Evolutionary conservation across 2,329 filamentous ascomycete genomes (phyloP).

Genomic region (Colletotrichum viniferum): DNA sequence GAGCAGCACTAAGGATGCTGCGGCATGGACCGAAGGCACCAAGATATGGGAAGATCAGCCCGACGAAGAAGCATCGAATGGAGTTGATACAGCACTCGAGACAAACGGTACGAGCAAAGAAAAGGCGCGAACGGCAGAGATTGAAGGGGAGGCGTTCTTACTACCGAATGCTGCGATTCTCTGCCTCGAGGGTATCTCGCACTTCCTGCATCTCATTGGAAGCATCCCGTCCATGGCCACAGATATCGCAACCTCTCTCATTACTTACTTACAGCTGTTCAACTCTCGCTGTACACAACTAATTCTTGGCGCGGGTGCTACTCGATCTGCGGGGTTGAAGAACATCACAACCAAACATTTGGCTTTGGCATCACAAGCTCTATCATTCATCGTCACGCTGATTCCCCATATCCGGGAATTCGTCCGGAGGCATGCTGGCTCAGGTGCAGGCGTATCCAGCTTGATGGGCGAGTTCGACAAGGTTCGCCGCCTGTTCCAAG

Average conservation of each 20-base stretch:
- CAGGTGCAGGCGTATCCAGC: slow-evolving; percentile 54
- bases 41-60: slow-evolving; percentile 56
- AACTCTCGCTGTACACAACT: slow-evolving; percentile 96
- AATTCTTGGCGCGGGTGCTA: slow-evolving; percentile 93
- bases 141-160: slow-evolving; percentile 86
- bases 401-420: slow-evolving; percentile 93
- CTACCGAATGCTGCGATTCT: slow-evolving; percentile 83
- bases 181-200: slow-evolving; percentile 80
- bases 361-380: slow-evolving; percentile 85
- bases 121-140: slow-evolving; percentile 72
- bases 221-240: slow-evolving; percentile 88
- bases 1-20: slow-evolving; percentile 72
- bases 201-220: slow-evolving; percentile 81
- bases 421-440: slow-evolving; percentile 74
- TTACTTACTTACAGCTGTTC: slow-evolving; percentile 90
- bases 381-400: slow-evolving; percentile 85
- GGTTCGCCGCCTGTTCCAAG: slow-evolving; percentile 80
- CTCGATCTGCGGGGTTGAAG: slow-evolving; percentile 83
- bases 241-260: slow-evolving; percentile 78
- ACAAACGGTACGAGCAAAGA: slow-evolving; percentile 61
- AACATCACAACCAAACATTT: slow-evolving; percentile 97
- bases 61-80: slow-evolving; percentile 15
- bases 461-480: slow-evolving; percentile 89
- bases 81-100: slow-evolving; percentile 37
- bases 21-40: slow-evolving; percentile 66